Conservation (phyloP, 2,329 filamentous ascomycete genomes). For the Sporothrix pseudoabietina region DNA sequence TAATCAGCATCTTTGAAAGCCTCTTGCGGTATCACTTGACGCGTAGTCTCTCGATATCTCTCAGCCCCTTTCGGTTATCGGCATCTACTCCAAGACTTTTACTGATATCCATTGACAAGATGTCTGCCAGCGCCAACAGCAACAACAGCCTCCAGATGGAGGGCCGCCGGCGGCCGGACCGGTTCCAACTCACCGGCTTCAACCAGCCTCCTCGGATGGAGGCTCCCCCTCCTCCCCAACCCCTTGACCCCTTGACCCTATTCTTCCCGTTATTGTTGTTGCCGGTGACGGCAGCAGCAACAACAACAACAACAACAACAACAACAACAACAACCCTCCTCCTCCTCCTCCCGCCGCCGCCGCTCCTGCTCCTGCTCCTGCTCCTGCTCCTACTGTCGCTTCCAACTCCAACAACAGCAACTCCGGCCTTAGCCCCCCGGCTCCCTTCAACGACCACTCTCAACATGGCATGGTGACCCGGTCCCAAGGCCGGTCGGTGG, state of each 20-base stretch:
- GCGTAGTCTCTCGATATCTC: neutral
- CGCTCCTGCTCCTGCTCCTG: neutral
- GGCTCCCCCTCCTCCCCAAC: neutral
- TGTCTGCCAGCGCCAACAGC: neutral
- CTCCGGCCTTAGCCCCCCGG: neutral
- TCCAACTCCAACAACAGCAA: too few relatives aligned
- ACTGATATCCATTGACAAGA: neutral
- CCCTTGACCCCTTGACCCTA: neutral
- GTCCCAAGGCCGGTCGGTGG: neutral
- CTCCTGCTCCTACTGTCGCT: neutral
- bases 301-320: neutral
- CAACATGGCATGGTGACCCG: conserved; percentile 15
- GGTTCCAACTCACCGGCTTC: neutral
- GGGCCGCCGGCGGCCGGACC: neutral
- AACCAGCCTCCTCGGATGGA: neutral
- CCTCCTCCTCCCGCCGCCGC: neutral
- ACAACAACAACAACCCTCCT: neutral
- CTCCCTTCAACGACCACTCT: neutral
- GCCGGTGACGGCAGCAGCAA: neutral
- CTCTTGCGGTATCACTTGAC: neutral
- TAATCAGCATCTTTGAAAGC: neutral
- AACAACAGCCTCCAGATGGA: neutral
- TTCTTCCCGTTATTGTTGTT: neutral
- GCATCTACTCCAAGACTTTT: neutral
- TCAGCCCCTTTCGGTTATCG: neutral